phyloP scores from a whole-genome alignment of 129 eudicot genomes.

The Kitagawia praeruptora region DNA sequence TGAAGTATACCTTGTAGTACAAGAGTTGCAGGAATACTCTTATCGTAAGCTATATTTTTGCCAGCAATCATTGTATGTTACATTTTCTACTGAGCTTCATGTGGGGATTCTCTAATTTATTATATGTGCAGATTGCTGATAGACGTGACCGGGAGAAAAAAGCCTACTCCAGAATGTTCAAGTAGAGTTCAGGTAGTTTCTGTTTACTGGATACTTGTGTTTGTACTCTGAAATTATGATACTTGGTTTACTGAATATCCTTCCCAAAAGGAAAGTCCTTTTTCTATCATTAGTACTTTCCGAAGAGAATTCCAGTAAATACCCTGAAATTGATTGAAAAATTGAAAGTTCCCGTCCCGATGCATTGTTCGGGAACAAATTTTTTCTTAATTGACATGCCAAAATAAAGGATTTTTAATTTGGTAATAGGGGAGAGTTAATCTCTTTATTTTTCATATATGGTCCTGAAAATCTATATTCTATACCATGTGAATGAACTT shows the following conservation, averaged over 20 bases:
- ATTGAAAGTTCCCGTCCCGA: neutral
- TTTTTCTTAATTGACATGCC: neutral
- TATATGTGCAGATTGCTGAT: constrained; percentile 65
- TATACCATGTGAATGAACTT: neutral
- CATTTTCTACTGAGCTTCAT: neutral
- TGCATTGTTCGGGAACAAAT: neutral
- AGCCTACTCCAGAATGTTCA: constrained; percentile 69
- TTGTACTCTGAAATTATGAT: neutral
- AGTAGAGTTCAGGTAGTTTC: constrained; percentile 25
- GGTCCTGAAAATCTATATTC: neutral
- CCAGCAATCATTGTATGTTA: neutral
- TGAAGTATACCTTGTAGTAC: neutral
- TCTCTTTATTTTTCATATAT: neutral
- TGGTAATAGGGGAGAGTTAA: neutral
- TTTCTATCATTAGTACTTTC: neutral
- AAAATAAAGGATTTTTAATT: neutral
- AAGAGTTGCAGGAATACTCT: neutral
- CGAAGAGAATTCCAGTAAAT: neutral
- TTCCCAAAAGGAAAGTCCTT: neutral
- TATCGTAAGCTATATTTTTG: neutral
- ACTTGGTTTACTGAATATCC: neutral
- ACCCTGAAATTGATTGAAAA: neutral
- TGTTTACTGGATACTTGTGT: neutral
- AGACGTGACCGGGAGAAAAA: constrained; percentile 70
- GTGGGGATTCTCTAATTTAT: constrained; percentile 6